These are phyloP conservation scores for Thymus quinquecostatus DNA, from an alignment of 257 asterid species.

Conservation along the genomic window DNA sequence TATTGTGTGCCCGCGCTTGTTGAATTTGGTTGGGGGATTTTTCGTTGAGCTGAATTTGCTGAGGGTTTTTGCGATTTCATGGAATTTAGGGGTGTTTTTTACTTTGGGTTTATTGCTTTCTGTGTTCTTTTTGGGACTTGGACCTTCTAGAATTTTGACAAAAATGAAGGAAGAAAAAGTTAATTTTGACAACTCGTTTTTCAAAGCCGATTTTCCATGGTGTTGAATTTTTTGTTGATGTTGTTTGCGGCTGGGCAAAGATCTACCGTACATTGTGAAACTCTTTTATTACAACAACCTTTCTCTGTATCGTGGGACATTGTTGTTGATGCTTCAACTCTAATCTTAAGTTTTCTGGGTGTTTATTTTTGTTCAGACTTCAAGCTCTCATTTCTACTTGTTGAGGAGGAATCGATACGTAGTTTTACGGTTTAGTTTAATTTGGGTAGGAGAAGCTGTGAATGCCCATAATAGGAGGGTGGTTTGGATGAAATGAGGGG, in stretches of 20 bases:
- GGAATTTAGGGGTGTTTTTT: slow-evolving; percentile 25
- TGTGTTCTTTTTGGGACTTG: slow-evolving; percentile 34
- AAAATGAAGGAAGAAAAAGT: slow-evolving; percentile 34
- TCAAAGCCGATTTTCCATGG: slow-evolving; percentile 34
- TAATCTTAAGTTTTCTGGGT: slow-evolving; percentile 33
- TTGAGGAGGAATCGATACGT: slow-evolving; percentile 28
- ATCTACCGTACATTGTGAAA: slow-evolving; percentile 39
- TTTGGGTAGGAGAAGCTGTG: slow-evolving; percentile 27
- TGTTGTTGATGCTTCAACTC: slow-evolving; percentile 24
- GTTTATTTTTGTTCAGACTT: slow-evolving; percentile 30
- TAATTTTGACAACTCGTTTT: slow-evolving; percentile 41
- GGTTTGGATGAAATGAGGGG: slow-evolving; percentile 69
- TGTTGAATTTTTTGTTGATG: slow-evolving; percentile 39
- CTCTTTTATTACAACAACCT: slow-evolving; percentile 1
- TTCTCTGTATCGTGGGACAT: slow-evolving; percentile 2
- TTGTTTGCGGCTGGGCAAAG: slow-evolving; percentile 41
- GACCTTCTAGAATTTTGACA: slow-evolving; percentile 68
- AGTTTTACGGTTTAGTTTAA: slow-evolving; percentile 25
- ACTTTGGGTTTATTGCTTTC: slow-evolving; percentile 23
- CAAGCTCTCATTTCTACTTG: slow-evolving; percentile 15
- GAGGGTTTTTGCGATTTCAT: slow-evolving; percentile 39
- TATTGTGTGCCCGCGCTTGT: slow-evolving; percentile 4
- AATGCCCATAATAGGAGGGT: slow-evolving; percentile 52
- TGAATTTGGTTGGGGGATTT: not conserved
- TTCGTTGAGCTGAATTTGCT: slow-evolving; percentile 31